These are phyloP conservation scores for Penicillium herquei DNA, from an alignment of 495 filamentous ascomycete species.

Conservation along the genomic window DNA sequence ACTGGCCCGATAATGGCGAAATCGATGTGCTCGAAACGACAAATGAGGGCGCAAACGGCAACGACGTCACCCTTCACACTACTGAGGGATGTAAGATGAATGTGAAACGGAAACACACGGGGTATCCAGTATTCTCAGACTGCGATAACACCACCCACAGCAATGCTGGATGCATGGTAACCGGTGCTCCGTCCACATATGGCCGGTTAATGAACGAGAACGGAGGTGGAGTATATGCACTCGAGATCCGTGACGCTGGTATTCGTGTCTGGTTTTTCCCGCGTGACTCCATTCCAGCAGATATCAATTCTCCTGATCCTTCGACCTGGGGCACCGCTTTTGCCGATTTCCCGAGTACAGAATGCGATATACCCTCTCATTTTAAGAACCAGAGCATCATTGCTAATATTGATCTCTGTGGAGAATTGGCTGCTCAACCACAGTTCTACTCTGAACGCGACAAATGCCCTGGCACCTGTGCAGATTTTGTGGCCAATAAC, in stretches of 20 bases:
- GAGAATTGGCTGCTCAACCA: slow-evolving; percentile 5
- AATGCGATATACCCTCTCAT: slow-evolving; percentile 46
- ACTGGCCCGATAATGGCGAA: slow-evolving; percentile 58
- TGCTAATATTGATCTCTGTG: slow-evolving; percentile 53
- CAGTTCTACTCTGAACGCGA: too few species aligned
- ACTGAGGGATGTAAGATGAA: slow-evolving; percentile 45
- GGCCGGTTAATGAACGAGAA: slow-evolving; percentile 41
- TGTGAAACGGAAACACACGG: slow-evolving; percentile 43
- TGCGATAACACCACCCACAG: slow-evolving; percentile 36
- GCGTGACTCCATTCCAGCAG: slow-evolving; percentile 35
- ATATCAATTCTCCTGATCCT: slow-evolving; percentile 44
- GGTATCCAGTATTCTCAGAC: slow-evolving; percentile 23
- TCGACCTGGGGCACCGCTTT: slow-evolving; percentile 46
- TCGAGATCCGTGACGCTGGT: slow-evolving; percentile 44
- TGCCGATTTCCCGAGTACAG: slow-evolving; percentile 51
- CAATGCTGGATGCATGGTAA: slow-evolving; percentile 47
- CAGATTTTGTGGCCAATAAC: slow-evolving; percentile 40
- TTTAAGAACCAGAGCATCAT: slow-evolving; percentile 54
- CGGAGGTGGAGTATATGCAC: slow-evolving; percentile 52
- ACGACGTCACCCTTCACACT: slow-evolving; percentile 47
- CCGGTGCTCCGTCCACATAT: slow-evolving; percentile 32
- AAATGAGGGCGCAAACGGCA: slow-evolving; percentile 45
- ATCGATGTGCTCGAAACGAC: slow-evolving; percentile 50
- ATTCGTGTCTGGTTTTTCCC: slow-evolving; percentile 53
- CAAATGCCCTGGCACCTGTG: slow-evolving; percentile 33